Conservation (phyloP, 2,329 filamentous ascomycete genomes). For the Botrytis fragariae region DNA sequence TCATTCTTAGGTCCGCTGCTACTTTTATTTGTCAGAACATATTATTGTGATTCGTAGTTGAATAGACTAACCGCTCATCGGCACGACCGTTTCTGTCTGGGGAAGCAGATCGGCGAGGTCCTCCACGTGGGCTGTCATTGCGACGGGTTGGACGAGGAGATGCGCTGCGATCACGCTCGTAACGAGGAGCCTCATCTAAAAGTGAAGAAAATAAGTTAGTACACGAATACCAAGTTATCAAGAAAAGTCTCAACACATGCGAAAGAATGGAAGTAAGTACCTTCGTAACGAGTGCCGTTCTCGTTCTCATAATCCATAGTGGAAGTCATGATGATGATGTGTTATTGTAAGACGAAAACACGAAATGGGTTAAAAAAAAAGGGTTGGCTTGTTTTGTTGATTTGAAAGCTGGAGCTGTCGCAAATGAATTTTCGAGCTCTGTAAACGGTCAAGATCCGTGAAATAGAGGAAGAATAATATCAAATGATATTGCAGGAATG, state of each 20-base stretch:
- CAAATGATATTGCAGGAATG: not conserved
- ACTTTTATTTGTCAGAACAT: constrained; percentile 18
- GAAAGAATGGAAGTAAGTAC: constrained; percentile 42
- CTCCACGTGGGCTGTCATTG: constrained; percentile 55
- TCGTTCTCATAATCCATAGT: constrained; percentile 67
- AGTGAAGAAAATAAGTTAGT: constrained; percentile 26
- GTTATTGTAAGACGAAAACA: constrained; percentile 22
- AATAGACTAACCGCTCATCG: constrained; percentile 44
- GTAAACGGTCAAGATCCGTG: constrained; percentile 19
- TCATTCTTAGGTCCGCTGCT: constrained; percentile 51
- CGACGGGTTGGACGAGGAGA: constrained; percentile 58
- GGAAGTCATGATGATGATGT: constrained; percentile 46
- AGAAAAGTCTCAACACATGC: not conserved
- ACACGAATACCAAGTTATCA: not conserved
- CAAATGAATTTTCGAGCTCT: constrained; percentile 20
- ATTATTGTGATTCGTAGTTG: constrained; percentile 1
- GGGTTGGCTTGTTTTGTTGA: not conserved
- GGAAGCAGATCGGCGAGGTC: constrained; percentile 62
- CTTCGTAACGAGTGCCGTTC: constrained; percentile 64
- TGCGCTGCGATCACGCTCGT: constrained; percentile 65
- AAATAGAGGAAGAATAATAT: not conserved
- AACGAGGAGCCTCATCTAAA: constrained; percentile 62
- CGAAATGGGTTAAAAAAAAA: not conserved
- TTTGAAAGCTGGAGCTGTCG: constrained; percentile 15
- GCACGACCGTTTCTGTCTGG: constrained; percentile 51